These are phyloP conservation scores for Botrytis porri DNA, from an alignment of 2,329 filamentous ascomycete species.

Conservation along the genomic window DNA sequence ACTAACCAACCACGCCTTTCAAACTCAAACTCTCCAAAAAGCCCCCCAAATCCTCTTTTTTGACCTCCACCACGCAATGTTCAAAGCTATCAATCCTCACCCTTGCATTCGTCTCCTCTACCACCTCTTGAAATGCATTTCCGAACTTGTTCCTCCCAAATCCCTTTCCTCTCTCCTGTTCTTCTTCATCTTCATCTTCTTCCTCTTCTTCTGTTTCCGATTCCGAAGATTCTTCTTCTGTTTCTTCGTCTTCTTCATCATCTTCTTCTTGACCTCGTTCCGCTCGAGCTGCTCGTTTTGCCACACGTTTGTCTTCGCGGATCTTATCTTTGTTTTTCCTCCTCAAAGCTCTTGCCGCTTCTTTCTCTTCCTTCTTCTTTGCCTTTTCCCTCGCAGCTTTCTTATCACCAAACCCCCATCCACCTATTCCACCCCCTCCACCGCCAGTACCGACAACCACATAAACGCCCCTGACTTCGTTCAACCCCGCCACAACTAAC, in stretches of 20 bases:
- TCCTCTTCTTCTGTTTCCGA: conserved; percentile 48
- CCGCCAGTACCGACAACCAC: conserved; percentile 91
- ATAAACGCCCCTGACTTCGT: conserved; percentile 84
- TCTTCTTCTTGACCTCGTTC: conserved; percentile 45
- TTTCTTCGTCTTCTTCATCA: conserved; percentile 48
- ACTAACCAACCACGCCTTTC: conserved; percentile 73
- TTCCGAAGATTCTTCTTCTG: conserved; percentile 51
- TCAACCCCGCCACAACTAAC: conserved; percentile 83
- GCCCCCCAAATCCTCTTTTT: conserved; percentile 85
- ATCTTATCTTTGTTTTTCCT: conserved; percentile 58
- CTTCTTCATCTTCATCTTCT: conserved; percentile 51
- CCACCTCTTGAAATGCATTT: conserved; percentile 91
- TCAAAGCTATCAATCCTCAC: conserved; percentile 96
- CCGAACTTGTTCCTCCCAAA: conserved; percentile 88
- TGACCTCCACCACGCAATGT: conserved; percentile 95
- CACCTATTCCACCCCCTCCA: conserved; percentile 64
- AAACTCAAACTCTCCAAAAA: conserved; percentile 91
- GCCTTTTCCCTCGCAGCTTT: conserved; percentile 60
- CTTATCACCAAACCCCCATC: conserved; percentile 64
- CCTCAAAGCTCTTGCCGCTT: conserved; percentile 55
- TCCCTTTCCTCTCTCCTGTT: conserved; percentile 55
- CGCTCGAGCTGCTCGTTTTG: conserved; percentile 49
- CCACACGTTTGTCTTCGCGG: conserved; percentile 60
- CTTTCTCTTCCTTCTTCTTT: conserved; percentile 60
- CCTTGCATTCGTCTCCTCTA: conserved; percentile 82